Percentiles rank a stretch among this genome's conserved stretches.
Evolutionary conservation across 1,284 basidiomycete genomes (phyloP).

Genomic region (Ustilago nuda): DNA sequence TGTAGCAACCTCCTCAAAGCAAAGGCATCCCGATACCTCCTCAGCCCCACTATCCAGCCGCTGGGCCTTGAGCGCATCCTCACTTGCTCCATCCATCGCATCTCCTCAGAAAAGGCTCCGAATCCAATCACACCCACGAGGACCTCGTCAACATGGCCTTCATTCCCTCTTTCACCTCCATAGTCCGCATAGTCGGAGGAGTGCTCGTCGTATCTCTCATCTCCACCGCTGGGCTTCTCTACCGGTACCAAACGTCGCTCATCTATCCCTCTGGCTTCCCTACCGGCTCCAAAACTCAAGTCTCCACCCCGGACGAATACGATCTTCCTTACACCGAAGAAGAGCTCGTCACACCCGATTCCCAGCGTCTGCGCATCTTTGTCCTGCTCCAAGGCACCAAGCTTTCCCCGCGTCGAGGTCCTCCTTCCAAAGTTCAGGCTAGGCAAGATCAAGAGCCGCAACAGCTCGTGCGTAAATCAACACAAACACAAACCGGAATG

Average conservation of each 20-base stretch:
- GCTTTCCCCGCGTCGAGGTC: slow-evolving; percentile 12
- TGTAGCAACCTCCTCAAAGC: neutral
- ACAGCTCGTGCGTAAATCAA: slow-evolving; percentile 29
- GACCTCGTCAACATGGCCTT: slow-evolving; percentile 33
- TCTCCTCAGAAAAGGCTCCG: neutral
- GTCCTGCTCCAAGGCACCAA: slow-evolving; percentile 60
- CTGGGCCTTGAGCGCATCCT: neutral
- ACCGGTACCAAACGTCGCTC: slow-evolving; percentile 64
- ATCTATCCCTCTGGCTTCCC: slow-evolving; percentile 67
- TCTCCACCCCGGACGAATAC: slow-evolving; percentile 62
- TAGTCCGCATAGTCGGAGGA: slow-evolving; percentile 49
- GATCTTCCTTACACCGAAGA: slow-evolving; percentile 61
- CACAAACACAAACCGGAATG: slow-evolving; percentile 32
- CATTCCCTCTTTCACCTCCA: slow-evolving; percentile 38
- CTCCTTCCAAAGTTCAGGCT: slow-evolving; percentile 16
- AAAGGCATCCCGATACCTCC: too few species aligned
- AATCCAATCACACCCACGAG: slow-evolving; percentile 3
- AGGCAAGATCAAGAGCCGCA: slow-evolving; percentile 18
- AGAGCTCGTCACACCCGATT: slow-evolving; percentile 63
- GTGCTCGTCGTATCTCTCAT: slow-evolving; percentile 55
- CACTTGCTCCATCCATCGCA: neutral
- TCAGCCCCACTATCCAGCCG: too few species aligned
- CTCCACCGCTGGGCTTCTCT: slow-evolving; percentile 64
- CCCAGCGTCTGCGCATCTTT: slow-evolving; percentile 57
- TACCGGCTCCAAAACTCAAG: slow-evolving; percentile 58